phyloP scores from a whole-genome alignment of 257 asterid genomes.

The Salvia hispanica region DNA sequence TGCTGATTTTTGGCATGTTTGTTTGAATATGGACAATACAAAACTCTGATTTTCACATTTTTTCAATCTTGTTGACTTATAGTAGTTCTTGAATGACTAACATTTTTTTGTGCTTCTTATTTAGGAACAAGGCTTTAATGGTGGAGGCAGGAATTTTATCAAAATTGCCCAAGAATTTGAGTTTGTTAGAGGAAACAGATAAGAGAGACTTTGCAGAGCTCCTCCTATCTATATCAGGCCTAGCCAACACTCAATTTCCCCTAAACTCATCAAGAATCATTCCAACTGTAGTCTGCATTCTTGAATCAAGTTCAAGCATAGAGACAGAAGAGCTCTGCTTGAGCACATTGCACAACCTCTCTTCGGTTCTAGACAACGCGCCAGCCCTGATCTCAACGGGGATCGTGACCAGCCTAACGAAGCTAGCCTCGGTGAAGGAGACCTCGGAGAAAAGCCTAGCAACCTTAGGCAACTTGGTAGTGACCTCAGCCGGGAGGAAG shows the following conservation, averaged over 20 bases:
- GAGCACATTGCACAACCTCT: constrained; percentile 57
- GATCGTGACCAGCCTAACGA: constrained; percentile 41
- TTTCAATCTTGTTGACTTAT: no score
- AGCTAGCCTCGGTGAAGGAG: constrained; percentile 42
- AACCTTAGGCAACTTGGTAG: constrained; percentile 64
- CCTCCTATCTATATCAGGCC: constrained; percentile 59
- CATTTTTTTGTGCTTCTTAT: constrained; percentile 18
- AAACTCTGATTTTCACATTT: no score
- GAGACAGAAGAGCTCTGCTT: constrained; percentile 55
- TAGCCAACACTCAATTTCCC: constrained; percentile 54
- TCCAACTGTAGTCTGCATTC: constrained; percentile 49
- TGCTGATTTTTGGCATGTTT: no score
- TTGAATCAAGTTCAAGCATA: constrained; percentile 46
- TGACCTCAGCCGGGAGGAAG: constrained; percentile 60
- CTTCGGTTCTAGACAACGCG: constrained; percentile 59
- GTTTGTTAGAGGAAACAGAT: constrained; percentile 42
- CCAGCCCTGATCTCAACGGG: constrained; percentile 43
- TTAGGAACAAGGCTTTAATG: constrained; percentile 85
- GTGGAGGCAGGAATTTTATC: constrained; percentile 83
- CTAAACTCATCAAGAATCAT: constrained; percentile 51
- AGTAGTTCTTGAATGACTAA: neutral
- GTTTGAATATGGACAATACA: no score
- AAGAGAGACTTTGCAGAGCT: constrained; percentile 62
- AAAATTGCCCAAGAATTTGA: constrained; percentile 49
- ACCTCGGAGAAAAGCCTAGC: constrained; percentile 74